Base-by-base conservation (phyloP, 2,329 filamentous ascomycete species). In the Penicillium sp. region DNA sequence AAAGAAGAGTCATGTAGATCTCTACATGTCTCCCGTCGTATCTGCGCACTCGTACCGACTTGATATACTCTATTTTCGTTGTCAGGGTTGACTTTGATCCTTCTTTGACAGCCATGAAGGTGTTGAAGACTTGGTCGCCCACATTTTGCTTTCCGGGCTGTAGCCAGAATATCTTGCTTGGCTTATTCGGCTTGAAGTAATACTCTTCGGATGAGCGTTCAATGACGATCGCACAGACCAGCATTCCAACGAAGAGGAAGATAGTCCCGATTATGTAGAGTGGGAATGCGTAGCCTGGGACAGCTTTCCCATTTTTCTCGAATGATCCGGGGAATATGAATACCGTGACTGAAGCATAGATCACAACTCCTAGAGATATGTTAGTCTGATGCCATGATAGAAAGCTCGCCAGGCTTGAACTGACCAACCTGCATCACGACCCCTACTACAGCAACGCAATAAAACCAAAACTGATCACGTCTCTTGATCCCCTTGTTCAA, bases 41-140 rank as follows among this genome's bases (percentile, higher is more conserved):
- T 51, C 59, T 44, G 12, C 53, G 55, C 5, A 66, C 57, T 33
- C 71, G 64, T 7, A 70, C 64, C 0, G 75, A 76, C 50, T 76
- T 76, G 26, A 73, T 69, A 45, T 76, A 75, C 49, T 37, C 24
- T 5, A 72, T 44, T 0, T 68, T 37, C 9, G 56, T 61, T 2
- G 61, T 67, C 28, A 63, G 50, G 17, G 66, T 62, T 0, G 66
- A 68, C 1, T 54, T 7, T 0, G 56, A 35, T 1, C 65, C 68
- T 61, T 77, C 67, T 28, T 68, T 71, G 22, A 70, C 67, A 3
- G 70, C 72, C 15, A 77, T 64, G 44, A 79, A 80, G 1, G 76
- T 66, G 13, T 74, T 72, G 28, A 79, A 78, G 0, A 73, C 72
- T 37, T 80, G 77, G 40, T 80, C 77, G 2, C 77, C 78, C 4